Evolutionary conservation across 768 basidiomycete species (phyloP), one percentile per base, ranked within the genome.

Genomic region (Mrakia gelida): DNA sequence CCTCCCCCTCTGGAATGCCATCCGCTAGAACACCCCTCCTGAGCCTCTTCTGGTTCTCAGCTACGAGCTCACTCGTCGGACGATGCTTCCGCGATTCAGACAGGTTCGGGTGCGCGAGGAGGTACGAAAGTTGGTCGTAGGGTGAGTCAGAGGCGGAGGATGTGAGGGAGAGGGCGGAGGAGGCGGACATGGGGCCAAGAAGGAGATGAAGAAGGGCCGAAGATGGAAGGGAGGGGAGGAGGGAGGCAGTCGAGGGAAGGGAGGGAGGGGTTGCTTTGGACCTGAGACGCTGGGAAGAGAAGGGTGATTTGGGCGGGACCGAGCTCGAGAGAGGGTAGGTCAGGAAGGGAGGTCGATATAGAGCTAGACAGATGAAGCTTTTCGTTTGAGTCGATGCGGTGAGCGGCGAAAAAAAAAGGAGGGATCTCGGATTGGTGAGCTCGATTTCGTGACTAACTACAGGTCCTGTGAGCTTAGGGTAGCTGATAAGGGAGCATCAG

Each of bases 41-140:
- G 18, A 77, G 71, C 34, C 70, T 54, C 59, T 68, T 56, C 11
- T 62, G 71, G 71, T 68, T 77, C 59, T 71, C 70, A 0, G 52
- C 71, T 8, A 77, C 68, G 38, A 63, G 62, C 49, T 77, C 71
- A 28, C 18, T 28, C 23, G 61, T 13, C 28, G 71, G 61, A 54
- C 52, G 54, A 56, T 65, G 59, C 61, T 73, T 77, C 21, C 76
- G 70, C 8, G 70, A 43, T 15, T 70, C 71, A 0, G 76, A 68
- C 49, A 61, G 71, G 52, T 67, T 77, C n/a, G 76, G 76, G 34
- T 77, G 76, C 3, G 70, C 59, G 30, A 77, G 72, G 41, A 77
- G 76, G 76, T 63, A 77, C 11, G 76, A 62, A 0, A 77, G 76
- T 18, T 56, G 38, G 61, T 73, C 76, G 76, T 77, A 76, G 23